These are phyloP conservation scores for Linnemannia exigua DNA, from an alignment of 192 early-diverging fungal genomes.

Conservation along the genomic window DNA sequence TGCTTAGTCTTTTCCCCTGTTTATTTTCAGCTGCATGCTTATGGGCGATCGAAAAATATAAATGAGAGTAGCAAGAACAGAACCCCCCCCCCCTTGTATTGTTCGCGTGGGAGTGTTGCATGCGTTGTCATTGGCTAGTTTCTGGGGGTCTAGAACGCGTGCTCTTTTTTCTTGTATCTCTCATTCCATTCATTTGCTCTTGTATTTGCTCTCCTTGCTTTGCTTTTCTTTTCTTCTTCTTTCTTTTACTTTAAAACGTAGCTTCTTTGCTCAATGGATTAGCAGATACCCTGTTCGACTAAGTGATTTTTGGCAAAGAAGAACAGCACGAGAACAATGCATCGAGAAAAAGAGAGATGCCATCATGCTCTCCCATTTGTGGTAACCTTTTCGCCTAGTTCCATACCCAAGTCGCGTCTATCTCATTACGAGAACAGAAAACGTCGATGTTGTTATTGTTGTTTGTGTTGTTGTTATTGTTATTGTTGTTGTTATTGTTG, in stretches of 20 bases:
- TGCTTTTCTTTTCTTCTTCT: neutral
- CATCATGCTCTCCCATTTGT: too few species aligned
- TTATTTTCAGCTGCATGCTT: neutral
- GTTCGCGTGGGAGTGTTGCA: neutral
- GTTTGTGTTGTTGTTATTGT: too few species aligned
- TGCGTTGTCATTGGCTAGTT: neutral
- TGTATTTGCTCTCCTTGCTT: neutral
- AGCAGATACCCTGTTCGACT: neutral
- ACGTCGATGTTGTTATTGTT: too few species aligned
- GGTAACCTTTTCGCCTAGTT: too few species aligned
- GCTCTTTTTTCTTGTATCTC: neutral
- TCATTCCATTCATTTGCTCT: neutral
- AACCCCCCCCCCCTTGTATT: too few species aligned
- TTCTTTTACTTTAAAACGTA: neutral
- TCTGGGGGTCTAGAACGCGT: neutral
- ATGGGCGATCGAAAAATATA: neutral
- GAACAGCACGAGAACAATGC: neutral
- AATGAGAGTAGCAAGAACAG: too few species aligned
- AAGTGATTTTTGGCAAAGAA: neutral
- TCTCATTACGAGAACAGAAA: too few species aligned
- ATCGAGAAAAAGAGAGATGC: neutral
- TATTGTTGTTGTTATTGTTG: too few species aligned
- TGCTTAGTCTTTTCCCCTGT: neutral
- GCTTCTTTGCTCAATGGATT: neutral
- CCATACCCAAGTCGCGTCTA: too few species aligned